Evolutionary conservation across 2,329 filamentous ascomycete species (phyloP), one percentile per base, ranked within the genome.

Genomic region (Thelonectria olida): DNA sequence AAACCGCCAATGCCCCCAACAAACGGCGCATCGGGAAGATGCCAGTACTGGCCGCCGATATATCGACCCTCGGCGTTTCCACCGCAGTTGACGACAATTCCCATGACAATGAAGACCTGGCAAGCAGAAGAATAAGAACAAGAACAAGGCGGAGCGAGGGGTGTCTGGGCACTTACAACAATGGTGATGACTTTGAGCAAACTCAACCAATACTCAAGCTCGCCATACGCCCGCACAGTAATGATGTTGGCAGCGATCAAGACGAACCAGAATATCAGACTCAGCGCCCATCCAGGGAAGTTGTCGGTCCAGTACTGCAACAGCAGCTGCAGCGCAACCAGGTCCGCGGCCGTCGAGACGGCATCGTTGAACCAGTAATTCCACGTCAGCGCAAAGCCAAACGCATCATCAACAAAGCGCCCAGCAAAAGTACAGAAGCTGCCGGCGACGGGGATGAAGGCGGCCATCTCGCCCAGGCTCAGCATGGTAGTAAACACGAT

Each of bases 331-430:
- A 78, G 62, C 1, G 76, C 76, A 19, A 89, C 85, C 23, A 90
- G 75, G 74, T 90, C 88, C 0, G 86, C 79, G 0, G 87, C 88
- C 2, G 75, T 77, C 0, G 76, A 78, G 0, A 78, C 75, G 23
- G 87, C 87, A 74, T 90, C 86, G 71, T 90, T 89, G 68, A 89
- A 88, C 87, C 87, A 90, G 72, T 86, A 86, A 65, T 86, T 87
- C 84, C 84, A 86, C 0, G 83, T 85, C 27, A 85, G 72, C 3
- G 83, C 82, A 62, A 85, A 85, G 1, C 83, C 84, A 63, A 84
- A 81, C 1, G 82, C 80, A 66, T 84, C 82, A 65, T 86, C 83
- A 10, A 85, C 80, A 58, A 83, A 85, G 47, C 83, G 79, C 80
- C 63, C 70, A 27, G 70, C 75, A 74, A 70, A 82, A 48, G 83